A percentile compares a stretch with the other conserved stretches of the same genome.
These are phyloP conservation scores for Malus asiatica DNA, from an alignment of 306 rosid species.

Conservation along the genomic window DNA sequence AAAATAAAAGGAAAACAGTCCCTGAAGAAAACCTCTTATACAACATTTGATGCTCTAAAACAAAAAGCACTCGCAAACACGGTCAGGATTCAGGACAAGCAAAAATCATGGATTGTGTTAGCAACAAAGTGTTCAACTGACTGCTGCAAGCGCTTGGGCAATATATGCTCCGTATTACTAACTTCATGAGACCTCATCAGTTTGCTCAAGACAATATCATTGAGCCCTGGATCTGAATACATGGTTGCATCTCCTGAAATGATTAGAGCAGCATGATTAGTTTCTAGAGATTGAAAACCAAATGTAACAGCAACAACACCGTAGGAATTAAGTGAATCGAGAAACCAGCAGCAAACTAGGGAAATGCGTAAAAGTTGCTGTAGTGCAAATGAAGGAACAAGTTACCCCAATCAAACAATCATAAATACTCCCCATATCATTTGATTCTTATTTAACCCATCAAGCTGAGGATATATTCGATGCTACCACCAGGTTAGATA, in stretches of 20 bases:
- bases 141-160: background rate
- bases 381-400: background rate
- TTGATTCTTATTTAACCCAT: background rate
- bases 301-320: background rate
- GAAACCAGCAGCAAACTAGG: background rate
- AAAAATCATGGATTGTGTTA: background rate
- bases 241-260: constrained; percentile 51
- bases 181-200: background rate
- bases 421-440: background rate
- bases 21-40: background rate
- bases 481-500: background rate
- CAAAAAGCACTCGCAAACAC: background rate
- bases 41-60: background rate
- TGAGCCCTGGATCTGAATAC: constrained; percentile 35
- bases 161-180: background rate
- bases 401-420: background rate
- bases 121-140: background rate
- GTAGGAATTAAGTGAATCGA: background rate
- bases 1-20: background rate
- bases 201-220: background rate
- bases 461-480: background rate
- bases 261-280: constrained; percentile 3
- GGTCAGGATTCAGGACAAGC: background rate
- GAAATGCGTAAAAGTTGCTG: background rate
- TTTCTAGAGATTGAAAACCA: background rate